phyloP scores from a whole-genome alignment of 371 early-diverging fungal species.

The Mucor lusitanicus region DNA sequence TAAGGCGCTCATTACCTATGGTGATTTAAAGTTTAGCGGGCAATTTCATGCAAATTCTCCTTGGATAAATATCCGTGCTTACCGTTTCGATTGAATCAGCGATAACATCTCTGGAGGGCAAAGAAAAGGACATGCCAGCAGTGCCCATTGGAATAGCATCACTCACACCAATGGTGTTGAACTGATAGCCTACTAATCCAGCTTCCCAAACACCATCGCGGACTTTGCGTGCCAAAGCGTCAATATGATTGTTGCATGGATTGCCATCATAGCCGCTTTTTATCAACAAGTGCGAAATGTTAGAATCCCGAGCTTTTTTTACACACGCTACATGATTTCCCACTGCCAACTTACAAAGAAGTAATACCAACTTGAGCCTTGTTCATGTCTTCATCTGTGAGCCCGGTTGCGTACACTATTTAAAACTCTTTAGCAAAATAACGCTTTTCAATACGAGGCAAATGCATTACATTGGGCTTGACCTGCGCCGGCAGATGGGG shows the following conservation, averaged over 20 bases:
- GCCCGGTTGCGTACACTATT: slow-evolving; percentile 88
- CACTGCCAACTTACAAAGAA: slow-evolving; percentile 66
- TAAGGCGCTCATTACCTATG: slow-evolving; percentile 22
- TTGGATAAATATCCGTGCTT: slow-evolving; percentile 11
- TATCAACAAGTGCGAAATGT: not conserved
- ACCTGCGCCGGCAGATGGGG: slow-evolving; percentile 88
- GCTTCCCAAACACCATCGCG: slow-evolving; percentile 88
- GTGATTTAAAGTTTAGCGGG: not conserved
- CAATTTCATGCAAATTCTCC: not conserved
- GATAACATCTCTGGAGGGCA: slow-evolving; percentile 94
- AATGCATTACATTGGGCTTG: slow-evolving; percentile 90
- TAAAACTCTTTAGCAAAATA: not conserved
- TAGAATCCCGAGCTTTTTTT: not conserved
- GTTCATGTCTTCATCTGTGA: slow-evolving; percentile 78
- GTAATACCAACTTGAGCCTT: slow-evolving; percentile 93
- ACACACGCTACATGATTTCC: not conserved
- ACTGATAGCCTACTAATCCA: slow-evolving; percentile 88
- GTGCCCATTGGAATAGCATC: slow-evolving; percentile 97
- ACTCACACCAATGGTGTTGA: slow-evolving; percentile 94
- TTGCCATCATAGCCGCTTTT: slow-evolving; percentile 54
- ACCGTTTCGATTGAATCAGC: slow-evolving; percentile 97
- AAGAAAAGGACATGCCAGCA: slow-evolving; percentile 91
- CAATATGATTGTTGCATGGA: slow-evolving; percentile 97
- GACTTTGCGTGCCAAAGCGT: slow-evolving; percentile 81
- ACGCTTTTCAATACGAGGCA: not conserved